These are phyloP conservation scores for Panus rudis DNA, from an alignment of 768 basidiomycete genomes.

Conservation along the genomic window DNA sequence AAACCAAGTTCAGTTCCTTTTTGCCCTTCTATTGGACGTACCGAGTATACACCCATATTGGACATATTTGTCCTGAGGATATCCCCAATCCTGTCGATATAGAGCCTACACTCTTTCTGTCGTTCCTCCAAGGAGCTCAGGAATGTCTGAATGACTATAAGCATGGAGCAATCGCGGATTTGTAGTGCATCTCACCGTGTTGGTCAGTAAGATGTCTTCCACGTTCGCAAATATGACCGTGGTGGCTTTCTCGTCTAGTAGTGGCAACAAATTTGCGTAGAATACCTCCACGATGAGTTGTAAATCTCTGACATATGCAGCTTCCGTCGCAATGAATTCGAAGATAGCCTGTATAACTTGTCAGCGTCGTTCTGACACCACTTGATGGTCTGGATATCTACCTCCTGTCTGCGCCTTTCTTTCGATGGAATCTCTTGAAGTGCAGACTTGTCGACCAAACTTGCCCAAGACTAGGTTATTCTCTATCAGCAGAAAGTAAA, in stretches of 20 bases:
- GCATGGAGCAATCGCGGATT: slow-evolving; percentile 2
- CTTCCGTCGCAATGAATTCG: slow-evolving; percentile 89
- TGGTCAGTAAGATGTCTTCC: slow-evolving; percentile 85
- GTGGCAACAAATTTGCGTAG: slow-evolving; percentile 67
- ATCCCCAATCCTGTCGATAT: slow-evolving; percentile 85
- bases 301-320: slow-evolving; percentile 82
- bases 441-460: slow-evolving; percentile 79
- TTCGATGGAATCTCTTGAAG: slow-evolving; percentile 69
- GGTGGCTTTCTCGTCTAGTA: slow-evolving; percentile 70
- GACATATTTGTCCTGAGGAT: slow-evolving; percentile 68
- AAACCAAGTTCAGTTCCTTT: too few species aligned
- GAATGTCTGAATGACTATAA: slow-evolving; percentile 47
- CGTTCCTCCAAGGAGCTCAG: slow-evolving; percentile 85
- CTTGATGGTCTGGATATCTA: too few species aligned
- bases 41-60: slow-evolving; percentile 78
- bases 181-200: slow-evolving; percentile 50
- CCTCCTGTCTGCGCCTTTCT: slow-evolving; percentile 88
- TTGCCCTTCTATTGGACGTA: slow-evolving; percentile 30
- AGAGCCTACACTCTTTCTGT: slow-evolving; percentile 87
- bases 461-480: slow-evolving; percentile 74
- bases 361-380: background rate
- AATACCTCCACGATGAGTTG: slow-evolving; percentile 94
- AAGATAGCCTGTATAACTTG: slow-evolving; percentile 86
- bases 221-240: slow-evolving; percentile 88
- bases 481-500: slow-evolving; percentile 1